These are phyloP conservation scores for Trametes sp. DNA, from an alignment of 1,284 basidiomycete species.

Conservation along the genomic window DNA sequence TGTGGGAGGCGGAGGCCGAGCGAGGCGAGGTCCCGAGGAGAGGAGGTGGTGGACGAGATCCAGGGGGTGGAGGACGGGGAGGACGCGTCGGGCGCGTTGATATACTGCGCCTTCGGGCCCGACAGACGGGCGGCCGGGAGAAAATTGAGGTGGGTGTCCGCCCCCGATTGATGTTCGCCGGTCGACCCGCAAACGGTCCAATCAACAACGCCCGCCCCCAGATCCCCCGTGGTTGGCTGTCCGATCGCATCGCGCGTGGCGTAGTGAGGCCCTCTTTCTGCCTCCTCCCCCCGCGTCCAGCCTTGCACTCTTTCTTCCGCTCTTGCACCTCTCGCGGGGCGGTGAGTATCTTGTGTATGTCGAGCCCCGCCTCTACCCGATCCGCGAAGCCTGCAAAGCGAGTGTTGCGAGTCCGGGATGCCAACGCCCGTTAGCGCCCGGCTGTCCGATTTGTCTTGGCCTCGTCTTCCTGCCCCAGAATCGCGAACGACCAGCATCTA, in stretches of 20 bases:
- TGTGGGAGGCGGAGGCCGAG: neutral
- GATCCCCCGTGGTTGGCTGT: conserved; percentile 2
- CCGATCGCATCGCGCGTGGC: neutral
- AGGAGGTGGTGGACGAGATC: conserved; percentile 9
- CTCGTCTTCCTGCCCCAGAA: neutral
- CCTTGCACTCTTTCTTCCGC: neutral
- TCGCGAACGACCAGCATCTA: neutral
- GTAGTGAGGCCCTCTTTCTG: neutral
- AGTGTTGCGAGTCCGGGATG: neutral
- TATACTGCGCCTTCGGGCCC: neutral
- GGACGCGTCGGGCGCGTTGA: neutral
- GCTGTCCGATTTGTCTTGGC: neutral
- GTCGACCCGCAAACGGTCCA: neutral
- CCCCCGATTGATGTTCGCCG: neutral
- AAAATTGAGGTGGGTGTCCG: conserved; percentile 4
- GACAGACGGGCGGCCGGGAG: neutral
- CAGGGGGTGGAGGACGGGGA: neutral
- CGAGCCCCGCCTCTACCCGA: neutral
- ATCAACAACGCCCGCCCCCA: neutral
- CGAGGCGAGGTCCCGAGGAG: conserved; percentile 31
- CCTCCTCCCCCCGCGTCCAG: neutral
- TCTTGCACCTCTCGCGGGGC: neutral
- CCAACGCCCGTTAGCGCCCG: neutral
- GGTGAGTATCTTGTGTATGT: too few species aligned
- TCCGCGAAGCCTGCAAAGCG: neutral